phyloP scores from a whole-genome alignment of 2,329 filamentous ascomycete genomes.

The Fusarium algeriense region DNA sequence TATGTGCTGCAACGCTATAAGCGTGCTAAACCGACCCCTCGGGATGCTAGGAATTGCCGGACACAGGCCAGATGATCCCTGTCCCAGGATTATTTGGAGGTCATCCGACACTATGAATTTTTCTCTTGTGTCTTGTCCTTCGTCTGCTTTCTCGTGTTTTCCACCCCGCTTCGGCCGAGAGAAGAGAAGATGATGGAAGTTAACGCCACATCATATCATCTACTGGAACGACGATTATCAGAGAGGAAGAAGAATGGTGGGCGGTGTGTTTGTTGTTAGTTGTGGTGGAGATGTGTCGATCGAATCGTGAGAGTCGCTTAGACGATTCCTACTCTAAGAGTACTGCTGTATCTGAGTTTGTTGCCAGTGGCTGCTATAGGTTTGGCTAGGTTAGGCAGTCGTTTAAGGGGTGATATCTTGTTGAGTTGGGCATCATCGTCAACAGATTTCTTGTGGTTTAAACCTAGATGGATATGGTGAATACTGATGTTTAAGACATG shows the following conservation, averaged over 20 bases:
- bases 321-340: neutral
- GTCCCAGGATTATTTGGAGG: conserved; percentile 34
- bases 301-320: conserved; percentile 13
- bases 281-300: conserved; percentile 21
- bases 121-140: neutral
- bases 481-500: neutral
- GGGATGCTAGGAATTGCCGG: conserved; percentile 12
- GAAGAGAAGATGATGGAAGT: conserved; percentile 14
- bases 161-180: conserved; percentile 33
- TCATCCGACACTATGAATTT: conserved; percentile 43
- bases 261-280: conserved; percentile 29
- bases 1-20: conserved; percentile 14
- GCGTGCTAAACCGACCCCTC: conserved; percentile 41
- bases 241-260: neutral
- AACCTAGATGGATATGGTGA: neutral
- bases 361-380: neutral
- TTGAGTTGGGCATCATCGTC: conserved; percentile 24
- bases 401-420: conserved; percentile 5
- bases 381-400: conserved; percentile 9
- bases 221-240: conserved; percentile 1
- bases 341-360: neutral
- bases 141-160: conserved; percentile 15
- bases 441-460: conserved; percentile 17
- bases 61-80: conserved; percentile 21
- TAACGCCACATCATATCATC: conserved; percentile 44